Conservation (phyloP, 225 moss, liverwort and hornwort genomes). For the Pseudisothecium myosuroides region DNA sequence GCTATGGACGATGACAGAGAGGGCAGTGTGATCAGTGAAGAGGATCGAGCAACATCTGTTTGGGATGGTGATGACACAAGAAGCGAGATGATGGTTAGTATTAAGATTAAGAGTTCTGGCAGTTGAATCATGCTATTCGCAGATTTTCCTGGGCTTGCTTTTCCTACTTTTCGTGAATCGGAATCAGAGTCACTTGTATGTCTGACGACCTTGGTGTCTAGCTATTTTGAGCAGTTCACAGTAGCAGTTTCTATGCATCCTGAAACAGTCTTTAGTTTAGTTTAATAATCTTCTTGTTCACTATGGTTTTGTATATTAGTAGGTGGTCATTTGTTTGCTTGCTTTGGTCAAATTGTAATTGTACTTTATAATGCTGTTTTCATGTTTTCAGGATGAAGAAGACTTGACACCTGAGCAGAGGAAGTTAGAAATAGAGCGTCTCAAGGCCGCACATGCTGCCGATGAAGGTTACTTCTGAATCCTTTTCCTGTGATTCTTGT, state of each 20-base stretch:
- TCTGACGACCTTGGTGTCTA: not conserved
- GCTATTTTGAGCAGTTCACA: not conserved
- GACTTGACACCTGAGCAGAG: constrained; percentile 77
- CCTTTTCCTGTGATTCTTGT: not conserved
- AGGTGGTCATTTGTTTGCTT: not conserved
- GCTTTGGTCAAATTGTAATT: not conserved
- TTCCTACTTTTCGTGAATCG: not conserved
- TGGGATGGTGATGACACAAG: constrained; percentile 74
- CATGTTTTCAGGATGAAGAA: constrained; percentile 63
- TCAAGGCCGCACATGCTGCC: constrained; percentile 71
- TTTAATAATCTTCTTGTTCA: not conserved
- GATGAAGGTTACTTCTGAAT: constrained; percentile 57
- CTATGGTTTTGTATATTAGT: not conserved
- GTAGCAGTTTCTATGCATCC: not conserved
- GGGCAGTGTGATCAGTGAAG: constrained; percentile 57
- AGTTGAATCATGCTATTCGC: not conserved
- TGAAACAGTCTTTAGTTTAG: not conserved
- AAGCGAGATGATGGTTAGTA: constrained; percentile 81
- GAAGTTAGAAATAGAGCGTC: constrained; percentile 61
- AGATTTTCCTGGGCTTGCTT: not conserved
- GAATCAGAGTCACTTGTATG: not conserved
- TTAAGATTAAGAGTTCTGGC: not conserved
- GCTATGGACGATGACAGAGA: constrained; percentile 40
- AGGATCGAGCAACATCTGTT: constrained; percentile 57
- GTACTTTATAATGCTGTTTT: not conserved